Base-by-base conservation (phyloP, 106 monocot genomes). In the Vanilla planifolia region DNA sequence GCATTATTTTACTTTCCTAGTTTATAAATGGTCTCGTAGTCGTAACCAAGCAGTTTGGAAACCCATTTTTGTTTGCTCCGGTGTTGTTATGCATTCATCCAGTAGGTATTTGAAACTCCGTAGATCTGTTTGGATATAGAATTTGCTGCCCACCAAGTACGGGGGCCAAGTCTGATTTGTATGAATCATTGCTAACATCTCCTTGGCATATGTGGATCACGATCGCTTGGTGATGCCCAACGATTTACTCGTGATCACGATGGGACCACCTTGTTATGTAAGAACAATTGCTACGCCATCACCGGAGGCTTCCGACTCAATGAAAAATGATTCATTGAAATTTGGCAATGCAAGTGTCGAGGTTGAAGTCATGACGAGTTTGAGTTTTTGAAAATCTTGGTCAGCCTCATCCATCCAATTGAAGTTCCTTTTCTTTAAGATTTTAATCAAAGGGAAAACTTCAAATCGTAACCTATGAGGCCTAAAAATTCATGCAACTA, bases 401-500 rank as follows among this genome's bases (percentile, higher is more conserved):
- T n/a, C n/a, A n/a, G n/a, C n/a, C n/a, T n/a, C n/a, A n/a, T n/a
- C n/a, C n/a, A n/a, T n/a, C n/a, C n/a, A n/a, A n/a, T n/a, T n/a
- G n/a, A n/a, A n/a, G n/a, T n/a, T n/a, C n/a, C n/a, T n/a, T n/a
- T n/a, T n/a, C n/a, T n/a, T n/a, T n/a, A n/a, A n/a, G n/a, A n/a
- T n/a, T n/a, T n/a, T n/a, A n/a, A n/a, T n/a, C n/a, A n/a, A n/a
- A n/a, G n/a, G n/a, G n/a, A n/a, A 35, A 68, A 59, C 19, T 55
- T 67, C 10, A 40, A 0, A 29, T 67, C 53, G 19, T 67, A 55
- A 1, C 66, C 23, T 17, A 34, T 42, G 16, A 67, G 43, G 14
- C 66, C 66, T 55, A 67, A 67, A 17, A 67, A 55, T 5, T 45
- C 45, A 20, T 33, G 1, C 41, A 58, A 33, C 28, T 58, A 20